These are phyloP conservation scores for Termitomyces sp. DNA, from an alignment of 768 basidiomycete genomes.

Conservation along the genomic window DNA sequence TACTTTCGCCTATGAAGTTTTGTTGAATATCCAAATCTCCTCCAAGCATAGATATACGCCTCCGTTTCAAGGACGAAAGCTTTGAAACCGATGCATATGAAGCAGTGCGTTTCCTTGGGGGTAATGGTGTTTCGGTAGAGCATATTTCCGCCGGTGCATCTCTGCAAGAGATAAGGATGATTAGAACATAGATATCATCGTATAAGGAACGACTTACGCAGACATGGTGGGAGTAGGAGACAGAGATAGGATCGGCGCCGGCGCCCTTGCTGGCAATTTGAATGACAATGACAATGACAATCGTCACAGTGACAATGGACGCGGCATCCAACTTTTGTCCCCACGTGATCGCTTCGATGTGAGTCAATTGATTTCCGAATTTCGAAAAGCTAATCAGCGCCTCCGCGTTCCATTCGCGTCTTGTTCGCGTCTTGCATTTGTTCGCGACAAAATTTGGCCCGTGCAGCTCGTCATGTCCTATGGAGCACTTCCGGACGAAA, in stretches of 20 bases:
- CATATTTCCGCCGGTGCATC: constrained; percentile 5
- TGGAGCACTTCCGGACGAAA: constrained; percentile 4
- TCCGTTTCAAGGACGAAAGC: constrained; percentile 37
- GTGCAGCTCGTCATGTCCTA: not conserved
- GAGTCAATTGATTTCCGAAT: no score
- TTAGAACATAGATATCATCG: not conserved
- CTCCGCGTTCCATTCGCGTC: not conserved
- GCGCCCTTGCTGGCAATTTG: not conserved
- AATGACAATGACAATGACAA: not conserved
- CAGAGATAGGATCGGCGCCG: not conserved
- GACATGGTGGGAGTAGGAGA: constrained; percentile 2
- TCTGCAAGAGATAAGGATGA: not conserved
- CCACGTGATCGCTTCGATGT: constrained; percentile 1
- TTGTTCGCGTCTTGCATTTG: not conserved
- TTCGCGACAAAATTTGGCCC: not conserved
- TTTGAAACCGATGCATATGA: constrained; percentile 35
- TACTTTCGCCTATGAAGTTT: constrained; percentile 4
- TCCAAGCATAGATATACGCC: constrained; percentile 36
- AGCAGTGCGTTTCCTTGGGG: constrained; percentile 29
- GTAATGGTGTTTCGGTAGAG: constrained; percentile 14
- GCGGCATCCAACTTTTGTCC: not conserved
- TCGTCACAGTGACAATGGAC: not conserved
- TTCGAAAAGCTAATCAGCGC: no score
- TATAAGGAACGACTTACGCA: not conserved
- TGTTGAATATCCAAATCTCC: constrained; percentile 34